Percentiles rank a stretch among this genome's conserved stretches.
These are phyloP conservation scores for Cladophialophora exuberans DNA, from an alignment of 2,329 filamentous ascomycete genomes.

Conservation along the genomic window DNA sequence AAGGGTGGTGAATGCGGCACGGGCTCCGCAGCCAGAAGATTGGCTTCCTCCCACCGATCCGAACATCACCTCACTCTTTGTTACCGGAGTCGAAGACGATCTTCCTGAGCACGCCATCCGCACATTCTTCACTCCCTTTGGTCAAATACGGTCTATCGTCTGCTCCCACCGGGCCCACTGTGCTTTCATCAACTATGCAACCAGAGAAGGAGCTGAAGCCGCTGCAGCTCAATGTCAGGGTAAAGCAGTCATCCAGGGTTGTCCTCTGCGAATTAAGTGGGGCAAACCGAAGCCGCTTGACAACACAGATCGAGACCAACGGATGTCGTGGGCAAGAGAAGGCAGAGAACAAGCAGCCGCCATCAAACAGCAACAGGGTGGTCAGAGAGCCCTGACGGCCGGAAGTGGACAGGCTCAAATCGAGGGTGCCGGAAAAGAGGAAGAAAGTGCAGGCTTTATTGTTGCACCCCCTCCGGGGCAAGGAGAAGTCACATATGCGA, in stretches of 20 bases:
- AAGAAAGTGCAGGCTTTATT: conserved; percentile 43
- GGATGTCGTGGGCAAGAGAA: conserved; percentile 78
- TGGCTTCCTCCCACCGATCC: conserved; percentile 81
- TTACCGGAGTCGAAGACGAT: conserved; percentile 95
- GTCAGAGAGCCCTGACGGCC: conserved; percentile 30
- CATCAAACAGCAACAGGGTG: conserved; percentile 44
- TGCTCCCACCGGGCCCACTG: conserved; percentile 98
- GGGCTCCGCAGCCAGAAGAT: conserved; percentile 81
- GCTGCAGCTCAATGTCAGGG: conserved; percentile 86
- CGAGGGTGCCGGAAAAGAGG: conserved; percentile 43
- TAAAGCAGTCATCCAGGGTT: conserved; percentile 85
- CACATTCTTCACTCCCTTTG: conserved; percentile 85
- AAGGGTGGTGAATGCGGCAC: conserved; percentile 69
- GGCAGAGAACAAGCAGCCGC: conserved; percentile 64
- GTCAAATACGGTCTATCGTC: conserved; percentile 87
- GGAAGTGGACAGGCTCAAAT: conserved; percentile 43
- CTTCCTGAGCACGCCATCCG: conserved; percentile 89
- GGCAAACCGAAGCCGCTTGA: conserved; percentile 90
- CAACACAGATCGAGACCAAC: conserved; percentile 84
- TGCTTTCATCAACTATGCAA: conserved; percentile 93
- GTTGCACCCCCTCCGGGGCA: conserved; percentile 80
- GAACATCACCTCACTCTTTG: conserved; percentile 89
- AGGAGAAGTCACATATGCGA: conserved; percentile 80
- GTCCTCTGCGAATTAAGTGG: conserved; percentile 88
- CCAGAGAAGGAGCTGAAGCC: conserved; percentile 79